Evolutionary conservation across 225 moss, liverwort and hornwort species (phyloP).

Genomic region (Bryum argenteum): DNA sequence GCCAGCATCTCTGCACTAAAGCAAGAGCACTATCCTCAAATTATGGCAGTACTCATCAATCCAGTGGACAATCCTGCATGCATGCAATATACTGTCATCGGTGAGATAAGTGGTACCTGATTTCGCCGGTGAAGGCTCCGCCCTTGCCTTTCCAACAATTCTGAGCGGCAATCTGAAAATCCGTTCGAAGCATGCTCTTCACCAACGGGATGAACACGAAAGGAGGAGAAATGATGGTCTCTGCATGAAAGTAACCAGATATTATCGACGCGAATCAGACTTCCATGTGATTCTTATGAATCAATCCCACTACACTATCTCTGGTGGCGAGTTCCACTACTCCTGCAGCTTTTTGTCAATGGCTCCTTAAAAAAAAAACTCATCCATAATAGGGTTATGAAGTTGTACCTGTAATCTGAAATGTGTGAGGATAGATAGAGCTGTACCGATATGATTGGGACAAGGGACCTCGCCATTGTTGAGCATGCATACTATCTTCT

Average conservation of each 20-base stretch:
- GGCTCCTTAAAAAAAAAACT: too few relatives aligned
- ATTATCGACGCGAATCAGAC: too few relatives aligned
- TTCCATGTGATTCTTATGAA: too few relatives aligned
- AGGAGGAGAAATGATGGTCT: constrained; percentile 86
- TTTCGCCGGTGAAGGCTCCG: constrained; percentile 96
- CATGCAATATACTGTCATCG: neutral
- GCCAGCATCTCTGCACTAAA: constrained; percentile 97
- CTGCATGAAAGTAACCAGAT: constrained; percentile 32
- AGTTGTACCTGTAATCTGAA: too few relatives aligned
- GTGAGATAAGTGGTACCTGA: constrained; percentile 61
- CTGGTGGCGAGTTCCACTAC: too few relatives aligned
- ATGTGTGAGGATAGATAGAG: too few relatives aligned
- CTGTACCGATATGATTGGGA: constrained; percentile 78
- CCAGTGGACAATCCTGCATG: neutral
- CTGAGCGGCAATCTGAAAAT: constrained; percentile 85
- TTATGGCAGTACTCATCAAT: constrained; percentile 31
- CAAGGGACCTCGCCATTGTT: constrained; percentile 93
- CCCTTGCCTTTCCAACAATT: constrained; percentile 88
- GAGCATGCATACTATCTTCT: constrained; percentile 63
- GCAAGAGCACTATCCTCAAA: constrained; percentile 42
- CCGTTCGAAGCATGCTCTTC: constrained; percentile 71
- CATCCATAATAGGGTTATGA: too few relatives aligned
- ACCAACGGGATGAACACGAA: constrained; percentile 70
- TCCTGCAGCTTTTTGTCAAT: too few relatives aligned
- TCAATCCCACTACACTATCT: too few relatives aligned